These are phyloP conservation scores for Colletotrichum graminicola DNA, from an alignment of 2,329 filamentous ascomycete genomes.

Conservation along the genomic window DNA sequence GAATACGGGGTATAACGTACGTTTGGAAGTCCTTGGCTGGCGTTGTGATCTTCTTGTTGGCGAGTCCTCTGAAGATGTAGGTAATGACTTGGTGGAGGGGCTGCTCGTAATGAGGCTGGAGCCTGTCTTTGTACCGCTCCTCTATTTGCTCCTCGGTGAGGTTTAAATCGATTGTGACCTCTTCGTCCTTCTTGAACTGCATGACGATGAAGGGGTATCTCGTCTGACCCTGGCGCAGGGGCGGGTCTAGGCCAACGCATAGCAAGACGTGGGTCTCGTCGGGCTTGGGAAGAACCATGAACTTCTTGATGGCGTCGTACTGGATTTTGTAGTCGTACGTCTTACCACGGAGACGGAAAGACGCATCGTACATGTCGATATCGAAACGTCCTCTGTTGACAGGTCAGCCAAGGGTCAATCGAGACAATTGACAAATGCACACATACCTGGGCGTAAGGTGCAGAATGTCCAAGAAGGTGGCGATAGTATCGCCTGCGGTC, in stretches of 20 bases:
- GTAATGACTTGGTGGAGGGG: conserved; percentile 94
- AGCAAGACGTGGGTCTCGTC: conserved; percentile 97
- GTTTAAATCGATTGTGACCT: conserved; percentile 96
- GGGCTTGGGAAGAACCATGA: conserved; percentile 98
- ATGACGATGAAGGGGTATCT: conserved; percentile 98
- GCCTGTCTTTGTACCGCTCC: conserved; percentile 87
- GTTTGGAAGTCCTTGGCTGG: conserved; percentile 95
- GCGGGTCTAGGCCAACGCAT: conserved; percentile 93
- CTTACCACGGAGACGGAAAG: conserved; percentile 96
- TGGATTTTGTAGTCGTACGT: conserved; percentile 99
- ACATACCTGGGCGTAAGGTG: conserved; percentile 91
- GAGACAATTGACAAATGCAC: background rate
- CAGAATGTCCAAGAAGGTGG: conserved; percentile 95
- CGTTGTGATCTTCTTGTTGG: conserved; percentile 93
- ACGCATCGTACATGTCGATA: conserved; percentile 99
- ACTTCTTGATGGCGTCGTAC: conserved; percentile 98
- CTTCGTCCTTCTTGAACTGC: conserved; percentile 98
- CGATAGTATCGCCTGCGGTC: conserved; percentile 97
- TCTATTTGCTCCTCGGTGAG: conserved; percentile 91
- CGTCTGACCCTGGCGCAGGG: conserved; percentile 95
- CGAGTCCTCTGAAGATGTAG: conserved; percentile 93
- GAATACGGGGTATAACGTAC: conserved; percentile 51
- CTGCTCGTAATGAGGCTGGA: conserved; percentile 91
- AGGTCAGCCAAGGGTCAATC: conserved; percentile 44
- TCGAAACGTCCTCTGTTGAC: conserved; percentile 91